phyloP scores from a whole-genome alignment of 371 early-diverging fungal genomes.

The Circinella minor region DNA sequence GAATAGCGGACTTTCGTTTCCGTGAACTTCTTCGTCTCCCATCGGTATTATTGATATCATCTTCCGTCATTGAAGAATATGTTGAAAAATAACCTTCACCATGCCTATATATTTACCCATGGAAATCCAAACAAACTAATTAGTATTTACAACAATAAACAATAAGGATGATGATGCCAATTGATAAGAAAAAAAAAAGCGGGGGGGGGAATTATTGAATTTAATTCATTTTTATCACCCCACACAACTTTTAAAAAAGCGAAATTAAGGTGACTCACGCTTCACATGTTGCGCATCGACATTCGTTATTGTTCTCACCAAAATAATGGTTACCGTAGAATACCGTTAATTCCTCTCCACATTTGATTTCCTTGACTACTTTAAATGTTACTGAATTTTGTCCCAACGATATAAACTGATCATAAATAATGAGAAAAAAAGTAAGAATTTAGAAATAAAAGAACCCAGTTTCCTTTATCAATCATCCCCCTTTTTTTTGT shows the following conservation, averaged over 20 bases:
- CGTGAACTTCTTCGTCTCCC: slow-evolving; percentile 35
- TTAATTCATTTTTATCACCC: too few species aligned
- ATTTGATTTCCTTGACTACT: slow-evolving; percentile 72
- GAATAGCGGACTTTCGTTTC: slow-evolving; percentile 35
- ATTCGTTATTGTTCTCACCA: slow-evolving; percentile 85
- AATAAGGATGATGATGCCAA: background rate
- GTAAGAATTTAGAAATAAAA: too few species aligned
- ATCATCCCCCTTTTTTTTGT: too few species aligned
- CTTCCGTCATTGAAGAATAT: slow-evolving; percentile 13
- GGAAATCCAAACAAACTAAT: background rate
- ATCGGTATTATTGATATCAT: slow-evolving; percentile 15
- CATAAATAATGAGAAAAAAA: too few species aligned
- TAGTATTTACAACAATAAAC: too few species aligned
- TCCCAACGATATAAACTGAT: slow-evolving; percentile 68
- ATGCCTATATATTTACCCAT: slow-evolving; percentile 23
- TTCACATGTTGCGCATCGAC: slow-evolving; percentile 92
- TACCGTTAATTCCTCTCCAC: slow-evolving; percentile 89
- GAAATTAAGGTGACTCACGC: slow-evolving; percentile 28
- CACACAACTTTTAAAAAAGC: background rate
- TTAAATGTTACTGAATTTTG: slow-evolving; percentile 78
- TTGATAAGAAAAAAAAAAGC: background rate
- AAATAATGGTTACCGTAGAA: slow-evolving; percentile 91
- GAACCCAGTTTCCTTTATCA: too few species aligned
- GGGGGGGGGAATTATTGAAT: too few species aligned
- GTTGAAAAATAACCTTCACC: slow-evolving; percentile 15